Evolutionary conservation across 106 monocot genomes (phyloP), one percentile per base, ranked within the genome.

Genomic region (Ottelia alismoides): DNA sequence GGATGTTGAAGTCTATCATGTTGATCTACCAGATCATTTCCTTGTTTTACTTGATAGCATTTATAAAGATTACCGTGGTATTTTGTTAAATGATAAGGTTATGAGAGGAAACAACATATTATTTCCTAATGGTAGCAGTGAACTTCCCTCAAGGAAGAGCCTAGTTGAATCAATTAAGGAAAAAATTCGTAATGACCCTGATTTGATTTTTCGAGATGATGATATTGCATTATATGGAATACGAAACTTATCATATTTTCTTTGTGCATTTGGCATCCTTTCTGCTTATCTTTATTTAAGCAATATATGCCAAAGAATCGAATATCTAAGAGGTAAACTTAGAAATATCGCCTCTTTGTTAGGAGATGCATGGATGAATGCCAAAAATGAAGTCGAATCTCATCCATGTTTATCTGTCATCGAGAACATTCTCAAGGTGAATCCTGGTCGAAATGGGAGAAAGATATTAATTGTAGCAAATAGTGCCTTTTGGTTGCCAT

Each of bases 211-310:
- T 57, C 63, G n/a, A n/a, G n/a, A n/a, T n/a, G n/a, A n/a, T n/a
- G n/a, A 63, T 60, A 47, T 80, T 49, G 54, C 61, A 56, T 6
- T 85, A 22, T 80, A 70, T 68, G 76, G 64, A 30, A 25, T 77
- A 18, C 79, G 77, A 56, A 73, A 85, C 58, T 52, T 85, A 51
- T 66, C 76, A 47, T 80, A 73, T 58, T 70, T 67, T 18, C 58
- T 85, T 57, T 85, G 80, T 25, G 74, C 74, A 49, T 80, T 70
- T 76, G 85, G 85, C 31, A 56, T 85, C 20, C 80, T 80, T 65
- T 49, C 57, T 68, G 73, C 73, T 64, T 58, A 71, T 53, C 31
- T 67, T 21, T 86, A 86, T 55, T 28, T 81, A 32, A 71, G 58
- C 65, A 74, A 71, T 30, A 64, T 77, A 67, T 55, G 28, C 47